These are phyloP conservation scores for Coemansia sp. DNA, from an alignment of 192 early-diverging fungal genomes.

Conservation along the genomic window DNA sequence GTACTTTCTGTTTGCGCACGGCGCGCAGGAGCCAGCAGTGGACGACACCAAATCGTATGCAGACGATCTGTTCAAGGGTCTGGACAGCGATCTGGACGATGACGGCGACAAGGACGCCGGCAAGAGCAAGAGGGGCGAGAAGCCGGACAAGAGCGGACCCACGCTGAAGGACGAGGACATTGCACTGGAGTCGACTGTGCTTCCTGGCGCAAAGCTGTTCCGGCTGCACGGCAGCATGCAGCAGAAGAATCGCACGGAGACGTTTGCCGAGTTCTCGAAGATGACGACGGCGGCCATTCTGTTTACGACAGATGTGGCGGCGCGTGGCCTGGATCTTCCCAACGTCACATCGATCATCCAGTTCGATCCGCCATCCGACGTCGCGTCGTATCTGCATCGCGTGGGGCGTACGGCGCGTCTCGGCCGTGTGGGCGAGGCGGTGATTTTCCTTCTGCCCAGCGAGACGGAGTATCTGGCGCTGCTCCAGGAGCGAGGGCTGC, in stretches of 20 bases:
- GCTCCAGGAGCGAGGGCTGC: slow-evolving; percentile 65
- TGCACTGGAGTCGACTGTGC: slow-evolving; percentile 51
- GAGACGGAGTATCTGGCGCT: slow-evolving; percentile 76
- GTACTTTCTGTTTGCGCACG: slow-evolving; percentile 76
- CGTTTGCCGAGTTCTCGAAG: slow-evolving; percentile 71
- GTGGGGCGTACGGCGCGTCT: slow-evolving; percentile 95
- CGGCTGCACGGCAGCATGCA: slow-evolving; percentile 88
- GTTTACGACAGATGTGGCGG: slow-evolving; percentile 96
- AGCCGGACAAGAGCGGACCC: slow-evolving; percentile 20
- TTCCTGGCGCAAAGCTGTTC: slow-evolving; percentile 73
- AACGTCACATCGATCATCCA: slow-evolving; percentile 91
- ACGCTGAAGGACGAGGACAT: slow-evolving; percentile 45
- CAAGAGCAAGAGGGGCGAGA: not conserved
- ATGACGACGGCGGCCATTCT: slow-evolving; percentile 66
- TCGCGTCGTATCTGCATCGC: slow-evolving; percentile 95
- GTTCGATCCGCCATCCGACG: slow-evolving; percentile 94
- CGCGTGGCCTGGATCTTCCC: slow-evolving; percentile 95
- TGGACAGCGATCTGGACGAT: slow-evolving; percentile 20
- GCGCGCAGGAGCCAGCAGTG: slow-evolving; percentile 36
- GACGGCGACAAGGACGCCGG: slow-evolving; percentile 25
- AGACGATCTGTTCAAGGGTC: slow-evolving; percentile 50
- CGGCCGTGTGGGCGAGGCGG: slow-evolving; percentile 83
- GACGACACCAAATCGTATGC: slow-evolving; percentile 53
- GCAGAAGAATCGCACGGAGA: slow-evolving; percentile 75
- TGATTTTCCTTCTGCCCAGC: slow-evolving; percentile 85